Base-by-base conservation (phyloP, 495 filamentous ascomycete genomes). In the Daldinia childiae region DNA sequence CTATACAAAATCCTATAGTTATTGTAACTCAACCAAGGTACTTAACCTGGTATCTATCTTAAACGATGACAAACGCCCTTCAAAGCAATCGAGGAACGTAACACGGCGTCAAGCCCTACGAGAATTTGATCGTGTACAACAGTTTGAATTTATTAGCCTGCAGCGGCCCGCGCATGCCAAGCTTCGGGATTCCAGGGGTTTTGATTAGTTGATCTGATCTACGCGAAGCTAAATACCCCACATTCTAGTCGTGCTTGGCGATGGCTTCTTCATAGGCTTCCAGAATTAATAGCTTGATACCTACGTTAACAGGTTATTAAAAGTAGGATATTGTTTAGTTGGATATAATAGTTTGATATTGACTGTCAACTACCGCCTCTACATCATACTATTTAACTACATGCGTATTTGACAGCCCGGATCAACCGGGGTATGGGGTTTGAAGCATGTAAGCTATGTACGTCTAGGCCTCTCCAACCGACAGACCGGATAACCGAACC, bases 151-250 rank as follows among this genome's bases (percentile, higher is more conserved):
- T 36, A 15, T 48, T 48, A 48, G 43, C 19, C 43, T 48, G 43
- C 43, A 48, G 43, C 43, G 43, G 43, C 43, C 43, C 43, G 43
- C 43, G 8, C 43, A 48, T 48, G 43, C 43, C 43, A 48, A 48
- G 43, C 43, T 48, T 48, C 19, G 19, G 43, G 19, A 9, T 4
- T 24, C 24, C 43, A 48, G 43, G 43, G 43, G 43, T 21, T 12
- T 9, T 36, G 12, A 36, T 8, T 48, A 4, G 24, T 48, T 11
- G 8, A 48, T 48, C 43, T 48, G 43, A 48, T 48, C 43, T 48
- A 48, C 14, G 17, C 17, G 41, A 45, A 45, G 41, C 41, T 45
- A 14, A 48, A 8, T 48, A 21, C 43, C 43, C 43, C 43, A 21
- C 43, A 48, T 24, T 48, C 19, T 4, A 9, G 19, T 11, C 6